A percentile compares a stretch with the other conserved stretches of the same genome.
Conservation (phyloP, 495 filamentous ascomycete species). For the Aspergillus ellipticus region DNA sequence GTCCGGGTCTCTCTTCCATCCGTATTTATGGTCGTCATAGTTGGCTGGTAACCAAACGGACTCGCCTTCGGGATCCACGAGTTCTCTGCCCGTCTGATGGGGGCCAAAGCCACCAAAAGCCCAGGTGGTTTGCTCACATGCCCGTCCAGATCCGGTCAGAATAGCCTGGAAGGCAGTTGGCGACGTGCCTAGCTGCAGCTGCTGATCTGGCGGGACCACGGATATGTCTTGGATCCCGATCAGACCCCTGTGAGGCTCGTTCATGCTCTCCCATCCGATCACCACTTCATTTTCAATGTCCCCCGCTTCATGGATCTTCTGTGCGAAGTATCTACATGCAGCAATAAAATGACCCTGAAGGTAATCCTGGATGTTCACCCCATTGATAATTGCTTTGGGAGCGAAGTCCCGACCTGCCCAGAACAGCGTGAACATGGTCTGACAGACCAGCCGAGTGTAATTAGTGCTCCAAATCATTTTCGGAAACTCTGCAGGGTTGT, state of each 20-base stretch:
- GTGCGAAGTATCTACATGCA: constrained; percentile 76
- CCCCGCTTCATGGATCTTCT: constrained; percentile 83
- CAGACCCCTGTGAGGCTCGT: constrained; percentile 89
- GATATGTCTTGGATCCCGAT: constrained; percentile 83
- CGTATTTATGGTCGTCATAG: constrained; percentile 83
- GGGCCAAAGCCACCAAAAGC: constrained; percentile 91
- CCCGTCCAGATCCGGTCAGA: constrained; percentile 79
- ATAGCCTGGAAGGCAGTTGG: constrained; percentile 96
- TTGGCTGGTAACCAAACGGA: constrained; percentile 75
- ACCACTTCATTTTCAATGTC: constrained; percentile 83
- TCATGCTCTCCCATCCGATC: constrained; percentile 93
- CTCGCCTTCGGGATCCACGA: constrained; percentile 87
- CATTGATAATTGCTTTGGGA: constrained; percentile 92
- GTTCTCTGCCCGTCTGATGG: constrained; percentile 74
- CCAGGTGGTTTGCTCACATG: constrained; percentile 87
- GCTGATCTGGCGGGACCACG: constrained; percentile 79
- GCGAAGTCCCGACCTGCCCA: constrained; percentile 92
- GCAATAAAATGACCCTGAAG: constrained; percentile 82
- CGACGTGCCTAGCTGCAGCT: constrained; percentile 87
- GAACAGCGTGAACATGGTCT: constrained; percentile 91
- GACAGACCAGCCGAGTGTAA: constrained; percentile 81
- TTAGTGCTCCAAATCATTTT: constrained; percentile 99
- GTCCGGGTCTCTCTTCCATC: constrained; percentile 78
- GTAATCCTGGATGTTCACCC: constrained; percentile 94
- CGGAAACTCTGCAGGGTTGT: constrained; percentile 81